Conservation (phyloP, 345 rosid species). For the Syzygium jambos region DNA sequence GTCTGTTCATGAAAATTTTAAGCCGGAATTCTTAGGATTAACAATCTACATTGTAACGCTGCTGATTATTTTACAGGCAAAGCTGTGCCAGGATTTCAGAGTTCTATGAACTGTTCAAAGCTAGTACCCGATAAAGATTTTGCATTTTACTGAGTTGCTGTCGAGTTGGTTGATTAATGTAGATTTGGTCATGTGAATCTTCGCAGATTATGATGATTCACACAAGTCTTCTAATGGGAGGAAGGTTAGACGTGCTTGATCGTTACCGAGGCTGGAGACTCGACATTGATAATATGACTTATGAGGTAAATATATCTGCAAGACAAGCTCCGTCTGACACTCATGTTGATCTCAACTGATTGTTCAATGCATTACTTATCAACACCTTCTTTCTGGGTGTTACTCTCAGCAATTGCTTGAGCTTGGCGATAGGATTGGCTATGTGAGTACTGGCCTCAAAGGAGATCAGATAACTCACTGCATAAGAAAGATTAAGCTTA, state of each 20-base stretch:
- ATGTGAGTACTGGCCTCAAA: constrained; percentile 73
- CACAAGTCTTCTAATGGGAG: constrained; percentile 37
- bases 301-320: constrained; percentile 28
- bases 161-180: not conserved
- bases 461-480: constrained; percentile 66
- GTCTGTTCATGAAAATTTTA: not conserved
- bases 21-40: not conserved
- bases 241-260: constrained; percentile 25
- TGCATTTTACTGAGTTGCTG: not conserved
- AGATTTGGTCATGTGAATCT: not conserved
- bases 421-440: constrained; percentile 83
- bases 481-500: constrained; percentile 49
- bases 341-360: not conserved
- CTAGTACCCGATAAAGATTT: not conserved
- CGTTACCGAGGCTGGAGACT: constrained; percentile 46
- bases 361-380: too few relatives aligned
- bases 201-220: constrained; percentile 46
- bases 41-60: not conserved
- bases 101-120: not conserved
- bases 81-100: not conserved
- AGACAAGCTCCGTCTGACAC: not conserved
- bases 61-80: not conserved
- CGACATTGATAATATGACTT: constrained; percentile 50
- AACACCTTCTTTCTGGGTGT: not conserved
- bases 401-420: constrained; percentile 65